phyloP scores from a whole-genome alignment of 148 eudicot species.

The Drosera capensis region DNA sequence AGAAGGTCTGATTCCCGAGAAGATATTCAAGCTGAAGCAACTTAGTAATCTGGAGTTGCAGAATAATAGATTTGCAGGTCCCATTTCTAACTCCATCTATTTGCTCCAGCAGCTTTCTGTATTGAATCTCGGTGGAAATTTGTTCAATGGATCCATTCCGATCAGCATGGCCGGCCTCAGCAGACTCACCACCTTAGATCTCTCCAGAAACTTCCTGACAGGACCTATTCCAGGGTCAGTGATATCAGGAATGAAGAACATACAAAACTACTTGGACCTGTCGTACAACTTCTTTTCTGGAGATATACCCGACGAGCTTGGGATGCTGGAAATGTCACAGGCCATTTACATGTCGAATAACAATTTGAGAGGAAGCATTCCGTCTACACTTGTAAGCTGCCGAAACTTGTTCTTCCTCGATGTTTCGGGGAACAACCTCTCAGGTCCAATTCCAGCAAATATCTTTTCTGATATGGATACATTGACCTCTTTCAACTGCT shows the following conservation, averaged over 20 bases:
- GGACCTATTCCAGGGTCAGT: slow-evolving; percentile 44
- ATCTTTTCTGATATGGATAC: slow-evolving; percentile 17
- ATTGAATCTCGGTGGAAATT: slow-evolving; percentile 62
- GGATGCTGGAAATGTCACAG: slow-evolving; percentile 63
- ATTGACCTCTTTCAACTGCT: slow-evolving; percentile 44
- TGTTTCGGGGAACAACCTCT: slow-evolving; percentile 46
- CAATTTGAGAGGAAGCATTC: slow-evolving; percentile 50
- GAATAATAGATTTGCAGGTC: slow-evolving; percentile 38
- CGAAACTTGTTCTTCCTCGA: slow-evolving; percentile 48
- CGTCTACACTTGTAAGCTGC: slow-evolving; percentile 45
- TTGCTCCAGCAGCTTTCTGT: slow-evolving; percentile 43
- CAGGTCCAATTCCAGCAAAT: slow-evolving; percentile 28
- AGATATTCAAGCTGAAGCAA: slow-evolving; percentile 34
- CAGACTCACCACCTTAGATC: slow-evolving; percentile 35
- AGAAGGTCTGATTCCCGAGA: slow-evolving; percentile 53
- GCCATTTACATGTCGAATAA: slow-evolving; percentile 66
- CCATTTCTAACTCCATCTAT: slow-evolving; percentile 34
- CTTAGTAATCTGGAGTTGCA: slow-evolving; percentile 32
- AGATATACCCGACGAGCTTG: slow-evolving; percentile 48
- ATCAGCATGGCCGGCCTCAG: slow-evolving; percentile 28
- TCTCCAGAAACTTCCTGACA: slow-evolving; percentile 48
- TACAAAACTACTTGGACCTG: slow-evolving; percentile 46
- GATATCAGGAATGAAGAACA: slow-evolving; percentile 36
- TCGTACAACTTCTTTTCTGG: slow-evolving; percentile 48
- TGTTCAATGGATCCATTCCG: slow-evolving; percentile 43